Conservation (phyloP, 257 asterid genomes). For the Parsonsia alboflavescens region DNA sequence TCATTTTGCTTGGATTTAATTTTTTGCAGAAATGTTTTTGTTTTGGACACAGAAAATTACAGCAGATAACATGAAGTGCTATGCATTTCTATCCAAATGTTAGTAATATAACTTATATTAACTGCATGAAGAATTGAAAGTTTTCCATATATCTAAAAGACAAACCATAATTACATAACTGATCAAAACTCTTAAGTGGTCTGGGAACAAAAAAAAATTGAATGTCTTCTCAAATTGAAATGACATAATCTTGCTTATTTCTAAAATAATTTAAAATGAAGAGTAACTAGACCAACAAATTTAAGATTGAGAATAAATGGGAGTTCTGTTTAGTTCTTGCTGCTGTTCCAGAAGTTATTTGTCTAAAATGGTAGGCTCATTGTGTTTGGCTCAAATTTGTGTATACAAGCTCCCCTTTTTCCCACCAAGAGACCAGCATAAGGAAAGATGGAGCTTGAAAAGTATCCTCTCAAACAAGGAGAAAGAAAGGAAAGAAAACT, state of each 20-base stretch:
- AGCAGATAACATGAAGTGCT: no score
- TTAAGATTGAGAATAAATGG: neutral
- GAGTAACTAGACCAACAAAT: neutral
- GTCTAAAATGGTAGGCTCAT: neutral
- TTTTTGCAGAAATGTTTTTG: no score
- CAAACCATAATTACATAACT: neutral
- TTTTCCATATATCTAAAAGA: no score
- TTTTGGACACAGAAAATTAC: no score
- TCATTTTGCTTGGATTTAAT: no score
- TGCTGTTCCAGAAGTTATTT: neutral
- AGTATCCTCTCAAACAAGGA: neutral
- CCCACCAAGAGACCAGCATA: neutral
- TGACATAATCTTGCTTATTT: no score
- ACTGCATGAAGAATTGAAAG: no score
- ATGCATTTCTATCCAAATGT: no score
- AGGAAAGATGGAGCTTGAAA: neutral
- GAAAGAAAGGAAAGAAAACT: neutral
- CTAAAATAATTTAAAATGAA: neutral
- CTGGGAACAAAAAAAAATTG: neutral
- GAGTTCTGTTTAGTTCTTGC: neutral
- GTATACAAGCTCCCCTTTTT: neutral
- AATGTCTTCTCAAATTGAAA: neutral
- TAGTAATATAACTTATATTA: no score
- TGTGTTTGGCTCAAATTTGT: neutral
- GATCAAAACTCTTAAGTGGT: neutral